Evolutionary conservation across 495 filamentous ascomycete genomes (phyloP).

Genomic region (Aspergillus nidulans): DNA sequence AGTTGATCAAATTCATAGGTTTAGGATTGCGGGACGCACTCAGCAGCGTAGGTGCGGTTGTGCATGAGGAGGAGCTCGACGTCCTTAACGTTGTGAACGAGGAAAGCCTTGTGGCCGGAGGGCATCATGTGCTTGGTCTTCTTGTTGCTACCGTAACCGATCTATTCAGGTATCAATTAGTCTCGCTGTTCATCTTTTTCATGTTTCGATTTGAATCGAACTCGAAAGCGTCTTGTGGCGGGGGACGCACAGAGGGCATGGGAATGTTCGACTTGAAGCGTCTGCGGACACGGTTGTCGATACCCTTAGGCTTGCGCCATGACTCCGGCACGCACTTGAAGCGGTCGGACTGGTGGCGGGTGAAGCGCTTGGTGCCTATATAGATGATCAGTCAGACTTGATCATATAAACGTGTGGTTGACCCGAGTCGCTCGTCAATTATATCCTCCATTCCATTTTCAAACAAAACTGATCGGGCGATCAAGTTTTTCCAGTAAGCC

Average conservation of each 20-base stretch:
- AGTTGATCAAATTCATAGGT: conserved; percentile 4
- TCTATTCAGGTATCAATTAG: conserved; percentile 52
- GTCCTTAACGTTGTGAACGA: conserved; percentile 92
- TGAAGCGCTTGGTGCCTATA: conserved; percentile 81
- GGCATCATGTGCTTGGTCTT: conserved; percentile 99
- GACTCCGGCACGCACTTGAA: conserved; percentile 81
- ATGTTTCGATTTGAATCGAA: background rate
- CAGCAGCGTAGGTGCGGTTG: conserved; percentile 97
- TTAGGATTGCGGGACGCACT: conserved; percentile 57
- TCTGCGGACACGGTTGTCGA: conserved; percentile 87
- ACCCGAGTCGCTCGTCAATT: background rate
- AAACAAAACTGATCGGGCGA: background rate
- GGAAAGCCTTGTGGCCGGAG: conserved; percentile 98
- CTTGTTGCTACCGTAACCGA: conserved; percentile 96
- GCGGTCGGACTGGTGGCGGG: conserved; percentile 92
- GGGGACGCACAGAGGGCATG: conserved; percentile 89
- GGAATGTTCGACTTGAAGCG: conserved; percentile 90
- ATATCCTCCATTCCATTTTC: background rate
- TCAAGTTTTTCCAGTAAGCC: background rate
- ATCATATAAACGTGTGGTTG: background rate
- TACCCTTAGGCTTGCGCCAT: conserved; percentile 99
- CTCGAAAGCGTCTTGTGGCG: background rate
- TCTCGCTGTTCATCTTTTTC: background rate
- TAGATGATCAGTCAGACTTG: conserved; percentile 7
- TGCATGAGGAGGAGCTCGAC: conserved; percentile 99